A percentile compares a stretch with the other conserved stretches of the same genome.
Evolutionary conservation across 1,284 basidiomycete species (phyloP).

Genomic region (Pisolithus thermaeus): DNA sequence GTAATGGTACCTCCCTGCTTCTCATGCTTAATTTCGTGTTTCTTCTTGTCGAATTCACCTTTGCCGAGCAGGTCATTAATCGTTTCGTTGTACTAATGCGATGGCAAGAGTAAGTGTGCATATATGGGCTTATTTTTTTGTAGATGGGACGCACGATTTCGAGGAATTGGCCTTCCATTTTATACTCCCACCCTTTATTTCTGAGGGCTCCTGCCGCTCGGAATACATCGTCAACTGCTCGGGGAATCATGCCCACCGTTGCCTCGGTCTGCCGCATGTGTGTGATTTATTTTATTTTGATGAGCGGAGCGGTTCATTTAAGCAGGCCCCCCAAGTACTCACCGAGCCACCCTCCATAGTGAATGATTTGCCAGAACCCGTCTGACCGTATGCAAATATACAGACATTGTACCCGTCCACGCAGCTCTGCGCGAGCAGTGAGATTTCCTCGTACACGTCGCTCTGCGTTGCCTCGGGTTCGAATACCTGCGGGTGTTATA

Average conservation of each 20-base stretch:
- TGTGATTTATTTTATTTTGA: slow-evolving; percentile 8
- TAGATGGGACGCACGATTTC: slow-evolving; percentile 67
- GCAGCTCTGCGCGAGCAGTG: slow-evolving; percentile 86
- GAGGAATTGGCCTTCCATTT: slow-evolving; percentile 89
- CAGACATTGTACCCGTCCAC: slow-evolving; percentile 94
- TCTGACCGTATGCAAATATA: slow-evolving; percentile 94
- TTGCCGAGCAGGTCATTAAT: slow-evolving; percentile 93
- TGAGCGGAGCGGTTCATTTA: neutral
- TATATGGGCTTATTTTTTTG: neutral
- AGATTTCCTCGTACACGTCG: slow-evolving; percentile 91
- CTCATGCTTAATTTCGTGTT: slow-evolving; percentile 95
- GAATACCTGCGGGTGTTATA: slow-evolving; percentile 58
- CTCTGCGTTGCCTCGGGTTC: slow-evolving; percentile 74
- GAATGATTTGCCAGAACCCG: slow-evolving; percentile 80
- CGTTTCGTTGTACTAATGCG: slow-evolving; percentile 78
- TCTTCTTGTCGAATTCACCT: slow-evolving; percentile 82
- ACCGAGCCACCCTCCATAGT: slow-evolving; percentile 90
- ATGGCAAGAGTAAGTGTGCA: slow-evolving; percentile 5
- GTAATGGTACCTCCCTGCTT: slow-evolving; percentile 66
- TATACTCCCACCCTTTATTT: slow-evolving; percentile 86
- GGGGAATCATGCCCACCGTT: slow-evolving; percentile 84
- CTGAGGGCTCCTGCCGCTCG: slow-evolving; percentile 68
- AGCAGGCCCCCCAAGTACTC: slow-evolving; percentile 20
- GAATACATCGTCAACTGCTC: slow-evolving; percentile 91
- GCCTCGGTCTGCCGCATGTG: slow-evolving; percentile 48